Percentiles rank a stretch among this genome's conserved stretches.
Conservation (phyloP, 495 filamentous ascomycete genomes). For the Elasticomyces elasticus region DNA sequence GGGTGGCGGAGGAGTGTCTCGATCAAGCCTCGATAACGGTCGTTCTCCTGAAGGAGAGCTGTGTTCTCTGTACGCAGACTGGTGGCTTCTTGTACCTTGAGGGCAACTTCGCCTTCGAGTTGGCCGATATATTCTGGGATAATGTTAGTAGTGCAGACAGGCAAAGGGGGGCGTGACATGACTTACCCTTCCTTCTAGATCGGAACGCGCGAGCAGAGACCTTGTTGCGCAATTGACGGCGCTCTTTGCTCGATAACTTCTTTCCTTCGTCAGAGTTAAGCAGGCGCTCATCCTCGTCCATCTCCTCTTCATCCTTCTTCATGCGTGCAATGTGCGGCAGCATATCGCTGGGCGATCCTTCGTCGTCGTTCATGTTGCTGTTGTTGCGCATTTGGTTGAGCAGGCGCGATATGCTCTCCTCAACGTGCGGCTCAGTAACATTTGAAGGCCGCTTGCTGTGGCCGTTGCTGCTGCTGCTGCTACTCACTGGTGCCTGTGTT, state of each 20-base stretch:
- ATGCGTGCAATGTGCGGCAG: conserved; percentile 47
- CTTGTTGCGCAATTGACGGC: conserved; percentile 91
- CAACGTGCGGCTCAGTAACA: conserved; percentile 55
- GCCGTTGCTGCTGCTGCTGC: conserved; percentile 26
- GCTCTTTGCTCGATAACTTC: conserved; percentile 89
- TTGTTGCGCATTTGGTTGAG: conserved; percentile 73
- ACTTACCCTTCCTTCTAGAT: conserved; percentile 85
- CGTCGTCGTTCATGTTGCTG: conserved; percentile 43
- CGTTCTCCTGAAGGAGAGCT: conserved; percentile 67
- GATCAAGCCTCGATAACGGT: conserved; percentile 63
- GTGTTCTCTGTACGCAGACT: conserved; percentile 65
- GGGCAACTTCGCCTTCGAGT: conserved; percentile 75
- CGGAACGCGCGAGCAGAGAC: conserved; percentile 95
- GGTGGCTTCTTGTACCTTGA: conserved; percentile 58
- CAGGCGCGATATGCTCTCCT: conserved; percentile 77
- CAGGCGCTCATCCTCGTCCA: conserved; percentile 94
- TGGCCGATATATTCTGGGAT: conserved; percentile 80
- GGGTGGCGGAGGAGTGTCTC: conserved; percentile 76
- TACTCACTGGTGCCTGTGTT: background rate
- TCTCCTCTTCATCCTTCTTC: conserved; percentile 89
- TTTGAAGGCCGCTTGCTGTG: conserved; percentile 37
- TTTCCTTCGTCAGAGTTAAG: conserved; percentile 94
- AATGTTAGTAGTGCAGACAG: conserved; percentile 37
- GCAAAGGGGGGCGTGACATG: background rate
- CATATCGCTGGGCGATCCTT: conserved; percentile 40